These are phyloP conservation scores for Globisporangium canariense DNA, from an alignment of 352 stramenopile species.

Conservation along the genomic window DNA sequence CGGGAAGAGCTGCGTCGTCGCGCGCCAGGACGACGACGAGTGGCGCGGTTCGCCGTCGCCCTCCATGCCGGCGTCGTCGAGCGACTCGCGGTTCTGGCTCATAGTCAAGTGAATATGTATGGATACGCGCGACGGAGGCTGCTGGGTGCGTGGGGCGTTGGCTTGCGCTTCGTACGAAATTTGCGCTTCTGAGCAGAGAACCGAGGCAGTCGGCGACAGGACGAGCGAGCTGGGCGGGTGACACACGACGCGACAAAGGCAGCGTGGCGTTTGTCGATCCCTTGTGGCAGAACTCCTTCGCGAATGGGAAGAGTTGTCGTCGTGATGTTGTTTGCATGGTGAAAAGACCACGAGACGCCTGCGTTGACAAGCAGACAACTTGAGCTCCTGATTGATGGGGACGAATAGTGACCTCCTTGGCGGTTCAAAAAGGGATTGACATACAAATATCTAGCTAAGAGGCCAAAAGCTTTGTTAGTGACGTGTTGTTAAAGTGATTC, in stretches of 20 bases:
- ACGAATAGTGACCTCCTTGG: no score
- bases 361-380: no score
- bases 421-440: no score
- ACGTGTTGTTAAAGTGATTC: no score
- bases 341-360: no score
- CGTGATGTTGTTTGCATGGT: no score
- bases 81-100: conserved; percentile 6
- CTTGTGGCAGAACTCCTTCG: no score
- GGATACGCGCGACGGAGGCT: background rate
- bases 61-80: background rate
- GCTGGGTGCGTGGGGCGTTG: background rate
- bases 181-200: conserved; percentile 2
- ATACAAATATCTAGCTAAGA: no score
- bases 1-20: conserved; percentile 19
- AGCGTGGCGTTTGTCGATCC: background rate
- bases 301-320: no score
- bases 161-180: conserved; percentile 6
- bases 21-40: conserved; percentile 12
- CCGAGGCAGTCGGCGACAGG: background rate
- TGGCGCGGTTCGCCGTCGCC: background rate
- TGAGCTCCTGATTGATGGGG: no score
- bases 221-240: background rate
- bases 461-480: no score
- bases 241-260: background rate
- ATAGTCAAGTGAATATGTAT: background rate